Evolutionary conservation across 768 basidiomycete species (phyloP).

Genomic region (Serendipita vermifera): DNA sequence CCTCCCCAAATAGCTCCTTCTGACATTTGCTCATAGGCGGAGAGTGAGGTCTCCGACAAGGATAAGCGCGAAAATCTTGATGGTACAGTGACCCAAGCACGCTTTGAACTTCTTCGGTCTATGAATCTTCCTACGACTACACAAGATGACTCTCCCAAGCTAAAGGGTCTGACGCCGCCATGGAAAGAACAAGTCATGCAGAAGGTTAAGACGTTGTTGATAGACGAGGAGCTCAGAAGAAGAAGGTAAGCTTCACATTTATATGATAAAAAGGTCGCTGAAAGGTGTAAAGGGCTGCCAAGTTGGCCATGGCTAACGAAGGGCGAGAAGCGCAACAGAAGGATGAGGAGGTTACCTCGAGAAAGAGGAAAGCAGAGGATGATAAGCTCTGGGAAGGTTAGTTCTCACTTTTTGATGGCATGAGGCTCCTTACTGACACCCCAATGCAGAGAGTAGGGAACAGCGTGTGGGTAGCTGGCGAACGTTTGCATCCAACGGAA

Average conservation of each 20-base stretch:
- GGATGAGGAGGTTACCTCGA: conserved; percentile 64
- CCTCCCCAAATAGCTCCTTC: neutral
- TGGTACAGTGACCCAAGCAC: conserved; percentile 64
- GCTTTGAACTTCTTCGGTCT: conserved; percentile 49
- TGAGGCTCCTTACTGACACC: neutral
- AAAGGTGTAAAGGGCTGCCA: conserved; percentile 48
- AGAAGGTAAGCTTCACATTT: conserved; percentile 57
- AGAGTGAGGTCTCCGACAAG: conserved; percentile 68
- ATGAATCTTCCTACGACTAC: conserved; percentile 49
- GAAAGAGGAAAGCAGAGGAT: conserved; percentile 80
- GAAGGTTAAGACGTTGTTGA: conserved; percentile 71
- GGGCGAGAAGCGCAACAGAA: conserved; percentile 87
- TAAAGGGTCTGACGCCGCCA: conserved; percentile 43
- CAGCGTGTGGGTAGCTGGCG: conserved; percentile 79
- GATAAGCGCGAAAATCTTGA: conserved; percentile 71
- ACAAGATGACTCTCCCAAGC: conserved; percentile 42
- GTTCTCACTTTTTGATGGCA: conserved; percentile 15
- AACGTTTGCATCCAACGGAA: conserved; percentile 38
- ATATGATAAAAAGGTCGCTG: neutral
- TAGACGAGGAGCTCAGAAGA: conserved; percentile 79
- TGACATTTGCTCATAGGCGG: conserved; percentile 43
- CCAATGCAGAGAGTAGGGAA: conserved; percentile 49
- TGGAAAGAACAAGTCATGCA: conserved; percentile 54
- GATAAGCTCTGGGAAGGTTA: conserved; percentile 83
- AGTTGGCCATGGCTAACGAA: conserved; percentile 85